Conservation (phyloP, 495 filamentous ascomycete species). For the Lindgomyces ingoldianus region DNA sequence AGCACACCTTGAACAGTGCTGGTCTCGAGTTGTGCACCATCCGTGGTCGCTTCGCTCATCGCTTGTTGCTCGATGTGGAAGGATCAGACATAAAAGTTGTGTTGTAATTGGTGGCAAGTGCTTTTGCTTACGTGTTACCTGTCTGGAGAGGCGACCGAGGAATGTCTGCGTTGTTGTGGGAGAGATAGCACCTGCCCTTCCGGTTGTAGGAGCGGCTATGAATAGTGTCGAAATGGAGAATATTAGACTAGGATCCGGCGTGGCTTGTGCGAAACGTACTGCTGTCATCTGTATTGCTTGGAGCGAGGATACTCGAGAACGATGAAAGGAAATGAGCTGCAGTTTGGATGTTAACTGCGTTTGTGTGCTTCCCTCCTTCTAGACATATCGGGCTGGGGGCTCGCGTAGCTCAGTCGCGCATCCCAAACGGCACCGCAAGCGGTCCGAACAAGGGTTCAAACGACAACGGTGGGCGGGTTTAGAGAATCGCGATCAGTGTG, state of each 20-base stretch:
- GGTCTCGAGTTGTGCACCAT: too few species aligned
- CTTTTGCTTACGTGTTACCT: too few species aligned
- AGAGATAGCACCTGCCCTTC: conserved; percentile 22
- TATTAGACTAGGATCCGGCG: not conserved
- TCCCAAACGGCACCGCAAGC: conserved; percentile 15
- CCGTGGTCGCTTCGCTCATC: too few species aligned
- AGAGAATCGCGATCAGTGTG: not conserved
- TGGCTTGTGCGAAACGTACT: conserved; percentile 2
- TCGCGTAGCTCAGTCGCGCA: too few species aligned
- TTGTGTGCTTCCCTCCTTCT: too few species aligned
- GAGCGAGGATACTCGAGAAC: not conserved
- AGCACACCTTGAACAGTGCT: not conserved
- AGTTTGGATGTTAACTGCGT: too few species aligned
- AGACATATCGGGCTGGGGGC: too few species aligned
- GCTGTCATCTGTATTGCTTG: conserved; percentile 2
- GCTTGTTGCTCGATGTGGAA: not conserved
- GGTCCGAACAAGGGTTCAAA: not conserved
- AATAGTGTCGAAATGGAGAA: conserved; percentile 12
- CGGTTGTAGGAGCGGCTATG: conserved; percentile 6
- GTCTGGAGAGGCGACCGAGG: conserved; percentile 2
- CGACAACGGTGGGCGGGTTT: not conserved
- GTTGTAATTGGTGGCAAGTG: too few species aligned
- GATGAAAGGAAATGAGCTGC: not conserved
- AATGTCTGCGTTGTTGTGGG: not conserved
- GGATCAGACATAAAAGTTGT: too few species aligned